These are phyloP conservation scores for Phytophthora melonis DNA, from an alignment of 352 stramenopile species.

Conservation along the genomic window DNA sequence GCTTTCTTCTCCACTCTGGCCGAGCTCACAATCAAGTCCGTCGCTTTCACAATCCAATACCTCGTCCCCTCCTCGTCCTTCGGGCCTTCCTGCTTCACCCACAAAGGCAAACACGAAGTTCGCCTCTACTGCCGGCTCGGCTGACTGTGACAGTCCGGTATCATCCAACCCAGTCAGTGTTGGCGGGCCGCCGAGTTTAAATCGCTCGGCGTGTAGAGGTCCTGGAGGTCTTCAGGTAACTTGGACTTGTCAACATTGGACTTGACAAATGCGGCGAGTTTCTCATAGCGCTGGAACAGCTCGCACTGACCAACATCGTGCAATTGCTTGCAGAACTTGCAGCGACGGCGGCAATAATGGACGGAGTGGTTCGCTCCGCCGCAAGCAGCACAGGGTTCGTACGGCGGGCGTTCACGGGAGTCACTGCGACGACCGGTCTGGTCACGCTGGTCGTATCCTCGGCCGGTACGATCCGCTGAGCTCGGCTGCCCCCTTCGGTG, in stretches of 20 bases:
- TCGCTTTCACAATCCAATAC: too few species aligned
- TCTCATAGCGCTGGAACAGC: conserved; percentile 4
- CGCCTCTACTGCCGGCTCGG: conserved; percentile 5
- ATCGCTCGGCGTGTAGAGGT: conserved; percentile 11
- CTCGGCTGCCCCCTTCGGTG: too few species aligned
- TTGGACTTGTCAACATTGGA: conserved; percentile 4
- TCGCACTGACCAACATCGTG: conserved; percentile 10
- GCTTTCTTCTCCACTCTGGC: too few species aligned
- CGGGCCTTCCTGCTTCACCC: too few species aligned
- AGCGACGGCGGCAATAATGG: conserved; percentile 4
- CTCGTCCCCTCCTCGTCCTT: too few species aligned
- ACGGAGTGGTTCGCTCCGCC: background rate
- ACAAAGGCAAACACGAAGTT: background rate
- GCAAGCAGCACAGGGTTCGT: conserved; percentile 13
- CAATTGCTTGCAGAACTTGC: background rate
- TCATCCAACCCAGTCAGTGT: conserved; percentile 14
- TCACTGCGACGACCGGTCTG: too few species aligned
- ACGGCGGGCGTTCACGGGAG: background rate
- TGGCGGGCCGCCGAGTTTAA: conserved; percentile 20
- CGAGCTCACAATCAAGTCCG: too few species aligned
- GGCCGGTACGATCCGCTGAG: too few species aligned
- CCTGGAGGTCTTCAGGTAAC: conserved; percentile 5
- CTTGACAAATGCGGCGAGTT: background rate
- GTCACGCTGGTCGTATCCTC: too few species aligned
- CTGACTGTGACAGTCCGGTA: conserved; percentile 14